phyloP scores from a whole-genome alignment of 164 flowering plant species.

The Taxillus chinensis region DNA sequence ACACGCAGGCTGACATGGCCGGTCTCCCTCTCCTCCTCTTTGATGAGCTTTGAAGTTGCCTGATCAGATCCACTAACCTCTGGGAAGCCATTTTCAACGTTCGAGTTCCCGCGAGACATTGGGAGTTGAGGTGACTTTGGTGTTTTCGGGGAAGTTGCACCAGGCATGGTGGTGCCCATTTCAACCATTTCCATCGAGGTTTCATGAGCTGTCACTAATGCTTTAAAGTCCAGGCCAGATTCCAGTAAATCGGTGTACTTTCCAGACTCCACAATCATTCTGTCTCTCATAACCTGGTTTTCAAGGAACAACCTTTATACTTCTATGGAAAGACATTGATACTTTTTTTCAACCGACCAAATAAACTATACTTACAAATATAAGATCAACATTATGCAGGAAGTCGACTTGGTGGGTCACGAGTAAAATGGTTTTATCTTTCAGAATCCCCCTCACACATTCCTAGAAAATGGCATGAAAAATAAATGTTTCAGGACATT shows the following conservation, averaged over 20 bases:
- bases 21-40: constrained; percentile 82
- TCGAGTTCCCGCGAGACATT: constrained; percentile 20
- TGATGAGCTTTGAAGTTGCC: constrained; percentile 59
- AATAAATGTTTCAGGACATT: background rate
- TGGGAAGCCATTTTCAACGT: constrained; percentile 32
- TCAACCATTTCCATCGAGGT: constrained; percentile 90
- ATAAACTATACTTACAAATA: constrained; percentile 40
- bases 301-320: background rate
- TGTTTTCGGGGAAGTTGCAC: constrained; percentile 16
- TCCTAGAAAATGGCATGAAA: constrained; percentile 39
- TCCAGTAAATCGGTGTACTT: constrained; percentile 56
- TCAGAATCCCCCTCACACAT: constrained; percentile 78
- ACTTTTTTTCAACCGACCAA: background rate
- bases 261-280: constrained; percentile 86
- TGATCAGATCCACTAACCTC: constrained; percentile 26
- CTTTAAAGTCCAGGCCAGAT: constrained; percentile 61
- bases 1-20: constrained; percentile 66
- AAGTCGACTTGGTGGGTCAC: constrained; percentile 98
- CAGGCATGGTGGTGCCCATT: constrained; percentile 12
- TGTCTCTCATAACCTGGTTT: constrained; percentile 91
- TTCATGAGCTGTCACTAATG: constrained; percentile 84
- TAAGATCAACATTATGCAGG: constrained; percentile 79
- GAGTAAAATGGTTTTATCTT: constrained; percentile 71
- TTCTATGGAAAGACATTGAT: background rate
- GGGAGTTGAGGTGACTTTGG: constrained; percentile 20